Percentiles rank a stretch among this genome's conserved stretches.
Conservation (phyloP, 371 early-diverging fungal species). For the Rhizopus sp. region DNA sequence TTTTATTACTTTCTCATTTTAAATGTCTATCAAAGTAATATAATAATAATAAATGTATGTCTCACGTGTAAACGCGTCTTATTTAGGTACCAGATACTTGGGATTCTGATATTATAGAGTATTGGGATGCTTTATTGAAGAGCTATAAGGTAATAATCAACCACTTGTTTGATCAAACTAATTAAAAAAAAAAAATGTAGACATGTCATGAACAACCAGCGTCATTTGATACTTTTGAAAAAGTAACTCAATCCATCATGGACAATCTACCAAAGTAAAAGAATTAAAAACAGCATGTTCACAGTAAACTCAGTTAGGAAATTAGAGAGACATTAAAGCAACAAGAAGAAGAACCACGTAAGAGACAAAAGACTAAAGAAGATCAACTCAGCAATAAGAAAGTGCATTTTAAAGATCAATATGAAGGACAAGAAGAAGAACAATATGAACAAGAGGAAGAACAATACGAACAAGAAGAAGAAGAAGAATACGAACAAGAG, state of each 20-base stretch:
- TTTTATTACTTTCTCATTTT: not conserved
- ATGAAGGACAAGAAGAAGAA: not conserved
- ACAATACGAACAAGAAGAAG: not conserved
- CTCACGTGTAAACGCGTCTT: not conserved
- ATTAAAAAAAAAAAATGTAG: slow-evolving; percentile 3
- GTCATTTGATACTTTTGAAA: not conserved
- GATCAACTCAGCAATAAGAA: not conserved
- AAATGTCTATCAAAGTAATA: slow-evolving; percentile 1
- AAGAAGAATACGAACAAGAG: too few relatives aligned
- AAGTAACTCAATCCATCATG: slow-evolving; percentile 1
- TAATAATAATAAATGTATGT: not conserved
- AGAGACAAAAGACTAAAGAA: not conserved
- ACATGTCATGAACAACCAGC: slow-evolving; percentile 5
- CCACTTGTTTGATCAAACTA: not conserved
- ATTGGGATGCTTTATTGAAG: slow-evolving; percentile 19
- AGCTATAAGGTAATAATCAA: slow-evolving; percentile 19
- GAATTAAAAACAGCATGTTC: not conserved
- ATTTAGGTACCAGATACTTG: slow-evolving; percentile 5
- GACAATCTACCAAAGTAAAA: slow-evolving; percentile 1
- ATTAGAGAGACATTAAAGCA: not conserved
- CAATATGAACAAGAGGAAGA: not conserved
- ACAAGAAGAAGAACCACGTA: not conserved
- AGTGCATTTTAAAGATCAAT: not conserved
- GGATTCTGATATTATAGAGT: slow-evolving; percentile 21
- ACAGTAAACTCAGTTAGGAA: not conserved